Conservation (phyloP, 345 rosid species). For the Punica granatum region DNA sequence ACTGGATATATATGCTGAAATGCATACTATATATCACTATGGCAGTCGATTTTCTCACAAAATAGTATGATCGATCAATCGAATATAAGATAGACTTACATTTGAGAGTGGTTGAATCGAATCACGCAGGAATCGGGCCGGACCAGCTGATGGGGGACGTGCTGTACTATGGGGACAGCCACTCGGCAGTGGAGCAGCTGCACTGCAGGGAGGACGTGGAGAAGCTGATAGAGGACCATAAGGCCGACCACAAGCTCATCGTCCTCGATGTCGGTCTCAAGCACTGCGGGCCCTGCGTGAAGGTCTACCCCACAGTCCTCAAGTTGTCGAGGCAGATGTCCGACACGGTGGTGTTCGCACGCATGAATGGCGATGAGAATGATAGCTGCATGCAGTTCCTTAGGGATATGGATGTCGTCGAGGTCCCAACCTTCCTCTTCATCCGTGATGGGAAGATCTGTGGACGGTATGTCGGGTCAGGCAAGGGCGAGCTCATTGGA, state of each 20-base stretch:
- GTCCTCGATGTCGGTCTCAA: constrained; percentile 88
- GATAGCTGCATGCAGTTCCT: constrained; percentile 88
- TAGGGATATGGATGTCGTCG: constrained; percentile 72
- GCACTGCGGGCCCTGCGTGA: constrained; percentile 91
- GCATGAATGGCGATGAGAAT: constrained; percentile 96
- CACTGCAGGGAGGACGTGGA: constrained; percentile 68
- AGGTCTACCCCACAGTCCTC: constrained; percentile 83
- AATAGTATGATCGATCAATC: too few relatives aligned
- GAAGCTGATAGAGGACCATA: constrained; percentile 63
- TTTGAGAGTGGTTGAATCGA: neutral
- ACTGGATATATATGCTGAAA: too few relatives aligned
- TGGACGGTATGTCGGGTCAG: constrained; percentile 88
- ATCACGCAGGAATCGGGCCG: constrained; percentile 39
- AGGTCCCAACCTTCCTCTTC: constrained; percentile 87
- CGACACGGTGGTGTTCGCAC: constrained; percentile 63
- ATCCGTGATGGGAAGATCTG: constrained; percentile 63
- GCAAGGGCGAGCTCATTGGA: constrained; percentile 92
- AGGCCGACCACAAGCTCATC: constrained; percentile 54
- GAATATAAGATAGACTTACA: neutral
- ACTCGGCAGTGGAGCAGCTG: constrained; percentile 72
- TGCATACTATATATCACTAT: too few relatives aligned
- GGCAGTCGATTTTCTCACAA: too few relatives aligned
- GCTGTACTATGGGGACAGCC: constrained; percentile 87
- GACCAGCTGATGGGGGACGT: constrained; percentile 81
- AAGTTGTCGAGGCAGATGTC: constrained; percentile 75